Base-by-base conservation (phyloP, 2,329 filamentous ascomycete genomes). In the Tolypocladium inflatum region DNA sequence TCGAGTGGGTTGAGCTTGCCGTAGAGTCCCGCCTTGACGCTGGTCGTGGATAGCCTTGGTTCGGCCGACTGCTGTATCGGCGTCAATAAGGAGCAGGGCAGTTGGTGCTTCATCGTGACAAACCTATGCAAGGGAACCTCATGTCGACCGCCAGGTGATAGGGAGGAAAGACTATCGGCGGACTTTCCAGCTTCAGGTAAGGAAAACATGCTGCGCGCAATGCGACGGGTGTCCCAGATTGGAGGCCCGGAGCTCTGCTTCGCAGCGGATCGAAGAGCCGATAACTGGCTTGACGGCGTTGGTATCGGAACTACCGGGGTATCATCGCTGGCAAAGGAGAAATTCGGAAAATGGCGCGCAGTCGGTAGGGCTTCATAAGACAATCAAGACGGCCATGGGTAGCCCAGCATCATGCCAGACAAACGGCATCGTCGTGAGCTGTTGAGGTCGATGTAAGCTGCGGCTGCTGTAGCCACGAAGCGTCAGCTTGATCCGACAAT, bases 1-100 rank as follows among this genome's bases (percentile, higher is more conserved):
- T 85, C 38, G 92, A 97, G 69, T 87, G 85, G 65, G 93, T 84
- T 26, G 93, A 97, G 77, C 91, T 96, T 51, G 92, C 87, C 33
- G 86, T 89, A 57, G 94, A 97, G 61, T 85, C 89, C 72, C 91
- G 83, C 69, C 92, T 80, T 54, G 82, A 78, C 17, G 69, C 68
- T 15, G 74, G 67, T 65, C 81, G 80, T 62, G 80, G 67, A 63
- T 74, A 66, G 67, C 67, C 74, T 61, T 80, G 78, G 58, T 70
- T 73, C 61, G 78, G 76, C 59, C 80, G 76, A 55, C 62, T 65
- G 65, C 45, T 73, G 66, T 68, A 58, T 59, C 57, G 65, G 62
- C 59, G 61, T 71, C 58, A 68, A 64, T 58, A 57, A 56, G 43
- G 19, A 43, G 45, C 21, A 35, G 9, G 26, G 11, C 21, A 35